Evolutionary conservation across 2,329 filamentous ascomycete species (phyloP).

Genomic region (Cryphonectria nitschkei): DNA sequence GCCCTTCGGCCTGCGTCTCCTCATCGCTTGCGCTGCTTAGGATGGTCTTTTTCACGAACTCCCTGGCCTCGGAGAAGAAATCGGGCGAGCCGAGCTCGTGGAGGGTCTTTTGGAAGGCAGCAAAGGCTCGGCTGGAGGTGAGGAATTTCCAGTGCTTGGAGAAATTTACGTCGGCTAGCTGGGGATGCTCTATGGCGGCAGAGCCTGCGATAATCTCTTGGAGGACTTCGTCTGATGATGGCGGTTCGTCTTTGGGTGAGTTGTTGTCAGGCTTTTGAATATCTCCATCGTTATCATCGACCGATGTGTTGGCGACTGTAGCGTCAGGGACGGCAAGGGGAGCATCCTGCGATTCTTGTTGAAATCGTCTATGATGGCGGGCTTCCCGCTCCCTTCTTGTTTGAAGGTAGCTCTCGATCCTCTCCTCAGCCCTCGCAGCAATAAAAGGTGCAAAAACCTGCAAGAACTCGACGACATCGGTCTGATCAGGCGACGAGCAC

Average conservation of each 20-base stretch:
- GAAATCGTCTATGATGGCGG: background rate
- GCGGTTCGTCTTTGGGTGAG: background rate
- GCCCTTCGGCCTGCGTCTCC: background rate
- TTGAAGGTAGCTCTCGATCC: background rate
- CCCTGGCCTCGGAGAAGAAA: background rate
- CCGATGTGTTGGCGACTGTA: too few species aligned
- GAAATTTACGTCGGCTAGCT: background rate
- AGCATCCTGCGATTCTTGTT: background rate
- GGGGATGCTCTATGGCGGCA: background rate
- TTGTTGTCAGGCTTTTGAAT: background rate
- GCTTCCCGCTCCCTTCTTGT: background rate
- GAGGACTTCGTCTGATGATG: background rate
- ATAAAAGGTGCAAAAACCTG: background rate
- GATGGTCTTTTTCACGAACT: background rate
- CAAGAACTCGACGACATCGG: background rate
- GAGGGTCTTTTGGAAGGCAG: background rate
- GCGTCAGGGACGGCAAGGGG: background rate
- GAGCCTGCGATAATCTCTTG: background rate
- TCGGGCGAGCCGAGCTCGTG: background rate
- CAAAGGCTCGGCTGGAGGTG: background rate
- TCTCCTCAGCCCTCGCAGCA: background rate
- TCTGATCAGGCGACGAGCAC: background rate
- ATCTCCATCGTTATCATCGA: background rate
- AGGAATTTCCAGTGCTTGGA: background rate
- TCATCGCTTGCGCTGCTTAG: background rate